These are phyloP conservation scores for Cyclotella atomus DNA, from an alignment of 108 stramenopile species.

Conservation along the genomic window DNA sequence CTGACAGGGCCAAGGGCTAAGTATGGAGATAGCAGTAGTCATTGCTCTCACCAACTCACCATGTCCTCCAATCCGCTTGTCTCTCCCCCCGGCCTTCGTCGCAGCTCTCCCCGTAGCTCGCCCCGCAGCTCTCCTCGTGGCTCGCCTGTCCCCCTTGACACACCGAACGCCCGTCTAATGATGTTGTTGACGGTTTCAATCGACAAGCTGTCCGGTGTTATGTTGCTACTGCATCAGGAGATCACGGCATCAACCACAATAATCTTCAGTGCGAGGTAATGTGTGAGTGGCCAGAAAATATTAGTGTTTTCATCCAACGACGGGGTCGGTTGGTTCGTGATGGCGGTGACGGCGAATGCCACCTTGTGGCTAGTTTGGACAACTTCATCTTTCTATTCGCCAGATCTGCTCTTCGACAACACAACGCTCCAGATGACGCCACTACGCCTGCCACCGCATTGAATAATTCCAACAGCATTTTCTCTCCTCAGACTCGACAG, in stretches of 20 bases:
- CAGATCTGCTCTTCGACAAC: neutral
- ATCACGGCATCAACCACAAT: neutral
- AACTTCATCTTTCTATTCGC: neutral
- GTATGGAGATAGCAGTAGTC: too few species aligned
- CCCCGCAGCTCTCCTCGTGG: too few species aligned
- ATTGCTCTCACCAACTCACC: too few species aligned
- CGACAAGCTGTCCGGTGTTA: neutral
- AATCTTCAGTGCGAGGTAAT: neutral
- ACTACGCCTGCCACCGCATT: neutral
- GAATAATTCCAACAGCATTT: neutral
- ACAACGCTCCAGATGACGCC: neutral
- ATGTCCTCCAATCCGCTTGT: too few species aligned
- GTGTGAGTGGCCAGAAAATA: neutral
- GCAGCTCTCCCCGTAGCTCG: too few species aligned
- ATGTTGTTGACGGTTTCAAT: neutral
- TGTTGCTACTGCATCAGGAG: neutral
- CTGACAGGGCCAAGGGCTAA: too few species aligned
- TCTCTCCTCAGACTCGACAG: neutral
- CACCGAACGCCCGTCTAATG: too few species aligned
- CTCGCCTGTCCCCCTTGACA: too few species aligned
- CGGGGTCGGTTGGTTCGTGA: neutral
- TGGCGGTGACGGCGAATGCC: neutral
- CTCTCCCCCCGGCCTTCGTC: too few species aligned
- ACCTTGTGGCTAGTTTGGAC: neutral
- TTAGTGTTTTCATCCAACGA: neutral